Conservation (phyloP, 139 green algal genomes). For the Chlamydomonas urium region DNA sequence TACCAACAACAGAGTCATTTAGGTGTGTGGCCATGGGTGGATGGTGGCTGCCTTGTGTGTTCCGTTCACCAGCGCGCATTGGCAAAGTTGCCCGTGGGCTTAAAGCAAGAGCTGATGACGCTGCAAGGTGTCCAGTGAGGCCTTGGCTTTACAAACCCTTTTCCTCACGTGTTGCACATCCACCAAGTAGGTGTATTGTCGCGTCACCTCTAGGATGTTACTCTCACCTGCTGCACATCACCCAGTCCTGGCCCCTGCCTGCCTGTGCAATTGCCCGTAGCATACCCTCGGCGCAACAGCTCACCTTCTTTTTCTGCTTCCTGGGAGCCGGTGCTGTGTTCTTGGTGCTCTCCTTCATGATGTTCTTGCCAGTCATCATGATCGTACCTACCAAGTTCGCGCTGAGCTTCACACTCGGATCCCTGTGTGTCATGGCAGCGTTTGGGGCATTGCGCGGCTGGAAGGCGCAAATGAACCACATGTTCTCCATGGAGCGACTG, state of each 20-base stretch:
- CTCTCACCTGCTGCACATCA: no score
- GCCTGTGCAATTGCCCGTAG: no score
- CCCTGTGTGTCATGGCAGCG: constrained; percentile 65
- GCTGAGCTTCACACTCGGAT: constrained; percentile 84
- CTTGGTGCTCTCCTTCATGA: constrained; percentile 79
- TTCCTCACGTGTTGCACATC: no score
- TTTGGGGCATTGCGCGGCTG: constrained; percentile 79
- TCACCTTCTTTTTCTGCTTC: constrained; percentile 51
- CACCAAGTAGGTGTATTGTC: no score
- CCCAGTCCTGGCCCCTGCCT: no score
- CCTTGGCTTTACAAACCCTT: no score
- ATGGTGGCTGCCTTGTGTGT: neutral
- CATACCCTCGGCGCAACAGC: constrained; percentile 37
- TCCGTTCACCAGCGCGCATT: neutral
- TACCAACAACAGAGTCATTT: constrained; percentile 11
- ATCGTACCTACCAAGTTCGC: constrained; percentile 93
- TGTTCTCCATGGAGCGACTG: constrained; percentile 64
- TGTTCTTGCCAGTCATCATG: constrained; percentile 89
- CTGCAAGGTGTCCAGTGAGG: no score
- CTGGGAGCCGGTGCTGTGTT: constrained; percentile 64
- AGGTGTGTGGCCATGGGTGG: neutral
- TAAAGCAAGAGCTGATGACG: no score
- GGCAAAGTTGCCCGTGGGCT: no score
- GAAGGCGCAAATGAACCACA: constrained; percentile 77
- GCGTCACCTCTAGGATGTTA: no score